These are phyloP conservation scores for Boletus rubroflammeus DNA, from an alignment of 768 basidiomycete species.

Conservation along the genomic window DNA sequence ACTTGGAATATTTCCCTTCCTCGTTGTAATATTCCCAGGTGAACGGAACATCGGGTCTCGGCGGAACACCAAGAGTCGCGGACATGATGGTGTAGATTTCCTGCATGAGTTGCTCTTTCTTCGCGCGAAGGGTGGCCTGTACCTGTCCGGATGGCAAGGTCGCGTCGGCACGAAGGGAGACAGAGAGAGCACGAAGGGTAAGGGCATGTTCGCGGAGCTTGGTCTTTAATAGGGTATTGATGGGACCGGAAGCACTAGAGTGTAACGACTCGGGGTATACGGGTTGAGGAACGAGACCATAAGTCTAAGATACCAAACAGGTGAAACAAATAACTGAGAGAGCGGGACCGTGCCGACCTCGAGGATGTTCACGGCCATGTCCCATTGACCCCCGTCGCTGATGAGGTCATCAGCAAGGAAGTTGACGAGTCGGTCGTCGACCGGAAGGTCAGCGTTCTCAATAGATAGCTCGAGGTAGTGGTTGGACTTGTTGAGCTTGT, in stretches of 20 bases:
- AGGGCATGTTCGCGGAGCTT: constrained; percentile 91
- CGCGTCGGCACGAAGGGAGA: constrained; percentile 47
- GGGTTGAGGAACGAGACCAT: constrained; percentile 83
- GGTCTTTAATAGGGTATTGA: constrained; percentile 80
- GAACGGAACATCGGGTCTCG: constrained; percentile 64
- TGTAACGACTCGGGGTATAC: constrained; percentile 83
- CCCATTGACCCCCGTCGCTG: constrained; percentile 93
- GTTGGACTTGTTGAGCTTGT: constrained; percentile 88
- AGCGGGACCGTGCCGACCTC: constrained; percentile 38
- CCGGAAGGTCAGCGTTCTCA: constrained; percentile 70
- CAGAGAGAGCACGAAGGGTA: constrained; percentile 63
- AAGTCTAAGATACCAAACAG: constrained; percentile 43
- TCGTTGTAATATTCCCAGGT: constrained; percentile 88
- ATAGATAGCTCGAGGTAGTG: constrained; percentile 90
- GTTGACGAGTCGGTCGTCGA: constrained; percentile 80
- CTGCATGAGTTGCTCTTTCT: constrained; percentile 82
- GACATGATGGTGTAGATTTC: constrained; percentile 84
- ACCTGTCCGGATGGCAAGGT: constrained; percentile 45
- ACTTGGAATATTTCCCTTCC: constrained; percentile 67
- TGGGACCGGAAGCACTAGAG: constrained; percentile 65
- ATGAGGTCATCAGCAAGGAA: constrained; percentile 76
- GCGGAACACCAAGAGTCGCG: constrained; percentile 85
- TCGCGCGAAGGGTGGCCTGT: constrained; percentile 57
- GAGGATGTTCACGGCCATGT: constrained; percentile 76
- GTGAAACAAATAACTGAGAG: constrained; percentile 24